A percentile compares a stretch with the other conserved stretches of the same genome.
Conservation (phyloP, 169 alveolate genomes). For the Blepharisma undulans region DNA sequence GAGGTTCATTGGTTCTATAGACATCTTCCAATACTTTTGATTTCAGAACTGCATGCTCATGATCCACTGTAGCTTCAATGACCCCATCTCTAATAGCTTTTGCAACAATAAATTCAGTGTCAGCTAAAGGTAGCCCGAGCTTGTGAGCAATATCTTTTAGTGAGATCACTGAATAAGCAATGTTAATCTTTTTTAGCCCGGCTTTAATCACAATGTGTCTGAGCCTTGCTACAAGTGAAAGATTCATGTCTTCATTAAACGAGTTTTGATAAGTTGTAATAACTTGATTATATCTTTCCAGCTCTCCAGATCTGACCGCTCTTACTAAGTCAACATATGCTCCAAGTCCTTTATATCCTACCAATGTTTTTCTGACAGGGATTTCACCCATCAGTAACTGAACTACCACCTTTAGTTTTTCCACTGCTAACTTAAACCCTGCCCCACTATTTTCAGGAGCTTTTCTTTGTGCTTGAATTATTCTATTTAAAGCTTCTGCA, state of each 20-base stretch:
- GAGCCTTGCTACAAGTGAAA: constrained; percentile 68
- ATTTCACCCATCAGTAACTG: constrained; percentile 84
- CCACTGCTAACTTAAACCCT: constrained; percentile 75
- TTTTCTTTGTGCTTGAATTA: constrained; percentile 76
- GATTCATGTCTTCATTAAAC: constrained; percentile 66
- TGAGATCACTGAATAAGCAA: constrained; percentile 76
- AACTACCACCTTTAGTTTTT: constrained; percentile 70
- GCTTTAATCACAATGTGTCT: constrained; percentile 81
- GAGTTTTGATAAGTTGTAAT: constrained; percentile 41
- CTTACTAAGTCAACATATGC: constrained; percentile 72
- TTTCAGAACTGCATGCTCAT: constrained; percentile 58
- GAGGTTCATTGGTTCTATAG: constrained; percentile 77
- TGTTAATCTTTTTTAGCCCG: constrained; percentile 78
- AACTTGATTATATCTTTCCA: constrained; percentile 64
- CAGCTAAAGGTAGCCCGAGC: constrained; percentile 66
- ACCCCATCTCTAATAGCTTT: constrained; percentile 86
- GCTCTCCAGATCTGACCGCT: constrained; percentile 74
- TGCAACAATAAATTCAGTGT: constrained; percentile 79
- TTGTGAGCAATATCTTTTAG: constrained; percentile 70
- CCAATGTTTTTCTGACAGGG: constrained; percentile 73
- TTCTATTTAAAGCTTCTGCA: constrained; percentile 65
- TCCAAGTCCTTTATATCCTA: constrained; percentile 64
- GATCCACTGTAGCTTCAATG: constrained; percentile 75
- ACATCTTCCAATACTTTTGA: constrained; percentile 69
- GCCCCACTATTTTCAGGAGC: constrained; percentile 80